phyloP scores from a whole-genome alignment of 1,284 basidiomycete genomes.

The Nidula niveotomentosa region DNA sequence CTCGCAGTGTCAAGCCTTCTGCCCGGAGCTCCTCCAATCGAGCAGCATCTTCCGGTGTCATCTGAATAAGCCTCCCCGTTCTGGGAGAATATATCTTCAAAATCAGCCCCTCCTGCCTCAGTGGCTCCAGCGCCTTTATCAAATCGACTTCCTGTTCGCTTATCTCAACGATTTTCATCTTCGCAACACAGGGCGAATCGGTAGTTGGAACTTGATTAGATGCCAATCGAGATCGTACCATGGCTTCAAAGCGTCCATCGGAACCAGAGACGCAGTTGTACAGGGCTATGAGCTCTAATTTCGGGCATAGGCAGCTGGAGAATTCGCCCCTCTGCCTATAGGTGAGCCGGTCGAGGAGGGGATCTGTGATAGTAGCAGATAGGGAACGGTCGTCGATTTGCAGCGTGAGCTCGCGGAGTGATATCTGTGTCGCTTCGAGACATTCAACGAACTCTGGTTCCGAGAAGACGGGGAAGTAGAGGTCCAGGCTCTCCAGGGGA shows the following conservation, averaged over 20 bases:
- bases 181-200: not conserved
- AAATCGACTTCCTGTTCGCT: constrained; percentile 11
- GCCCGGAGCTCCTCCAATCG: constrained; percentile 7
- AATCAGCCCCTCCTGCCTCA: constrained; percentile 13
- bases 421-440: not conserved
- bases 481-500: constrained; percentile 7
- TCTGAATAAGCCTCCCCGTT: constrained; percentile 3
- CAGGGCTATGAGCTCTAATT: not conserved
- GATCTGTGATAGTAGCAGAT: constrained; percentile 4
- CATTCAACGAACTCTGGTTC: constrained; percentile 5
- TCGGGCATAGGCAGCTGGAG: not conserved
- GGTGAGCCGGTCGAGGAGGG: constrained; percentile 7
- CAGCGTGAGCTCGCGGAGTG: not conserved
- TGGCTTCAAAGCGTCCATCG: constrained; percentile 3
- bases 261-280: not conserved
- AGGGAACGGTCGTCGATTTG: not conserved
- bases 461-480: constrained; percentile 3
- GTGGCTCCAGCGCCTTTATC: constrained; percentile 6
- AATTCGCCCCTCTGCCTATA: not conserved
- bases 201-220: not conserved
- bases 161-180: constrained; percentile 13
- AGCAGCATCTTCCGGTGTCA: constrained; percentile 9
- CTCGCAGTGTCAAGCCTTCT: constrained; percentile 12
- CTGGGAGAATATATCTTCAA: constrained; percentile 13
- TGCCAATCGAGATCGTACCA: constrained; percentile 13